Conservation (phyloP, 441 rosid species). For the Pelargonium exstipulatum region DNA sequence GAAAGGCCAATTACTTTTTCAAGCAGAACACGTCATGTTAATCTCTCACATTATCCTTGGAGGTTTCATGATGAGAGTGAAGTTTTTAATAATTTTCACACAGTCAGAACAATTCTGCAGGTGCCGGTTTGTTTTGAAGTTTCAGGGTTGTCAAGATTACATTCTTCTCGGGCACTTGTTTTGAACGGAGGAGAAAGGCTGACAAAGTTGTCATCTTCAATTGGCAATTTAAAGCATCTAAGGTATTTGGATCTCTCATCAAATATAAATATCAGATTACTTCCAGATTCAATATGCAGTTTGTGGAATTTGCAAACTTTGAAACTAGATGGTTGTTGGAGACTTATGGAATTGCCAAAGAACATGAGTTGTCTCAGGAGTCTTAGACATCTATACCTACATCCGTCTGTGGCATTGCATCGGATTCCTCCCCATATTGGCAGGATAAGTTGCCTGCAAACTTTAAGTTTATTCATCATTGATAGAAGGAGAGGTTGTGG, state of each 20-base stretch:
- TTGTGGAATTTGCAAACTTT: slow-evolving; percentile 1
- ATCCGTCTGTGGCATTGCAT: not conserved
- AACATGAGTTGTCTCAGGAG: not conserved
- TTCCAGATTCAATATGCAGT: not conserved
- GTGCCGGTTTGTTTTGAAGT: not conserved
- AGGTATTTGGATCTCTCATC: not conserved
- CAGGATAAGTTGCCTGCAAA: not conserved
- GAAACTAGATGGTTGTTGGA: not conserved
- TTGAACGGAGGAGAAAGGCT: not conserved
- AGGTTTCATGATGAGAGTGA: not conserved
- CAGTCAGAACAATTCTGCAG: not conserved
- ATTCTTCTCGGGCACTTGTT: not conserved
- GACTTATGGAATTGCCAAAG: not conserved
- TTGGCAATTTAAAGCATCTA: not conserved
- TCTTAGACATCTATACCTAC: not conserved
- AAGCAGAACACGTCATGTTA: not conserved
- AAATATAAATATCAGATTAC: not conserved
- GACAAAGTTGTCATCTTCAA: not conserved
- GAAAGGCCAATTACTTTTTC: too few species aligned
- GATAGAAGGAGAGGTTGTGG: not conserved
- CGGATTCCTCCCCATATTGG: not conserved
- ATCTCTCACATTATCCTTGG: not conserved
- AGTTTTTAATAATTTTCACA: not conserved
- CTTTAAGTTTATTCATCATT: too few species aligned
- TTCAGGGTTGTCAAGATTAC: not conserved